Conservation (phyloP, 805 yeast species). For the Ogataea neopini region DNA sequence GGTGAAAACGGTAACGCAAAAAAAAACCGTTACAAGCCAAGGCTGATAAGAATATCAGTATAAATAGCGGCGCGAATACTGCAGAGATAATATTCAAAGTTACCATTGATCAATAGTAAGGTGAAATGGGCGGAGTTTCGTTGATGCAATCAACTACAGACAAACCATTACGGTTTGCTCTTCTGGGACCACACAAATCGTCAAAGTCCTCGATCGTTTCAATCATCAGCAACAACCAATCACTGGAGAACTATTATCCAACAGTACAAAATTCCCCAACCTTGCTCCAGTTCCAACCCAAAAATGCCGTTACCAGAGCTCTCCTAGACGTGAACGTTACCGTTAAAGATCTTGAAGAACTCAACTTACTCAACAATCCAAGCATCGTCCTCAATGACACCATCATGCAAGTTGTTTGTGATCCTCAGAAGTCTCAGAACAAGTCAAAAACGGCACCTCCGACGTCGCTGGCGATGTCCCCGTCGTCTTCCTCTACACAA, state of each 20-base stretch:
- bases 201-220: slow-evolving; percentile 36
- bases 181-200: slow-evolving; percentile 35
- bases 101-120: background rate
- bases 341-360: slow-evolving; percentile 36
- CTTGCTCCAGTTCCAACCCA: slow-evolving; percentile 55
- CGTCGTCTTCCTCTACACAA: slow-evolving; percentile 10
- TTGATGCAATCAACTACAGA: slow-evolving; percentile 32
- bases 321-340: slow-evolving; percentile 50
- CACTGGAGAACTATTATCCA: slow-evolving; percentile 71
- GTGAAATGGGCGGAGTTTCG: slow-evolving; percentile 1
- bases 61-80: background rate
- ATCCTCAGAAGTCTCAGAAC: slow-evolving; percentile 4
- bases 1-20: background rate
- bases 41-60: background rate
- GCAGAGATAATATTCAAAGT: background rate
- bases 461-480: slow-evolving; percentile 8
- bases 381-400: slow-evolving; percentile 19
- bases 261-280: slow-evolving; percentile 62
- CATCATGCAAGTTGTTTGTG: slow-evolving; percentile 16
- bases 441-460: background rate
- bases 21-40: background rate
- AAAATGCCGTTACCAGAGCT: slow-evolving; percentile 38
- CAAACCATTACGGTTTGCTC: slow-evolving; percentile 33
- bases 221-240: slow-evolving; percentile 30
- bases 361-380: slow-evolving; percentile 24